Conservation (phyloP, 2,329 filamentous ascomycete genomes). For the Tolypocladium endophyticum region DNA sequence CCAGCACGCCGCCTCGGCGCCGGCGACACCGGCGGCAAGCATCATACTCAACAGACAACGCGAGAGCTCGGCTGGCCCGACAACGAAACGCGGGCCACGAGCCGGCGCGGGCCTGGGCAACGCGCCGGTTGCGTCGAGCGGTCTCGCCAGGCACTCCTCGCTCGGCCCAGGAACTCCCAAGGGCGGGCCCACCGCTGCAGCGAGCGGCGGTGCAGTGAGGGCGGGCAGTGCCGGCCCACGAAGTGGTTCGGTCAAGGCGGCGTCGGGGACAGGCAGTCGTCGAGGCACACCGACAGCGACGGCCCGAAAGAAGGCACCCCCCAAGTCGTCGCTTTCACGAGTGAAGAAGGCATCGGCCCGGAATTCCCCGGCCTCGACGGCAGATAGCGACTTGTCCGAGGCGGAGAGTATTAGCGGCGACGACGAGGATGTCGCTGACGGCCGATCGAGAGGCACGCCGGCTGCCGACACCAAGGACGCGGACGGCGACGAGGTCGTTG, state of each 20-base stretch:
- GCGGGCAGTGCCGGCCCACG: conserved; percentile 53
- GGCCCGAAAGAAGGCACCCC: conserved; percentile 38
- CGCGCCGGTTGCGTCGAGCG: conserved; percentile 41
- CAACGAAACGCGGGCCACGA: conserved; percentile 42
- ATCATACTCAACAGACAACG: conserved; percentile 48
- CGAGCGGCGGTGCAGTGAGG: conserved; percentile 23
- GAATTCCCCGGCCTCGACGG: conserved; percentile 52
- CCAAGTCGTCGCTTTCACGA: conserved; percentile 52
- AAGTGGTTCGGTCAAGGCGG: conserved; percentile 34
- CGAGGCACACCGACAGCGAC: conserved; percentile 36
- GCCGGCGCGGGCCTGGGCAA: conserved; percentile 35
- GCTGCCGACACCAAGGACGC: conserved; percentile 24
- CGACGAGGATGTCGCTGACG: conserved; percentile 32
- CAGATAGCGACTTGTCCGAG: conserved; percentile 55
- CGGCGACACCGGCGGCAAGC: conserved; percentile 48
- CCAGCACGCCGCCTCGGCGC: conserved; percentile 42
- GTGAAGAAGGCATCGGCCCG: conserved; percentile 49
- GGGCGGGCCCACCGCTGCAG: conserved; percentile 15
- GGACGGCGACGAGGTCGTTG: conserved; percentile 43
- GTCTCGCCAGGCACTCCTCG: conserved; percentile 51
- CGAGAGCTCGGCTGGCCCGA: conserved; percentile 51
- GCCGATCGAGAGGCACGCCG: conserved; percentile 20
- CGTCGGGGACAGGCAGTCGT: conserved; percentile 26
- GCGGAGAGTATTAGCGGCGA: conserved; percentile 45
- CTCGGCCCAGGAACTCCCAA: conserved; percentile 54